Base-by-base conservation (phyloP, 225 moss, liverwort and hornwort genomes). In the Marchantia polymorpha region DNA sequence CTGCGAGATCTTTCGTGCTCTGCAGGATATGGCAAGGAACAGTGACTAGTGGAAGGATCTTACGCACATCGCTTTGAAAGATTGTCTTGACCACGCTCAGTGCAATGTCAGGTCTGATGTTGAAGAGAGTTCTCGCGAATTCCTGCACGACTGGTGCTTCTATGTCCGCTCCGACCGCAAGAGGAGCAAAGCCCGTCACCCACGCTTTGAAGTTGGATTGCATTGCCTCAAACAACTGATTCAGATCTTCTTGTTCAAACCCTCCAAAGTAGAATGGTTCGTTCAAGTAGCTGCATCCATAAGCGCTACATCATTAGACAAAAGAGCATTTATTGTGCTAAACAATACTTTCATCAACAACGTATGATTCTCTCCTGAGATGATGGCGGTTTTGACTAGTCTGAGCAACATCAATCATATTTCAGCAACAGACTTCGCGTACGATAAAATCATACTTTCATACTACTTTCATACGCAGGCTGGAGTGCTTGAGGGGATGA, bases 131-230 rank as follows among this genome's bases (percentile, higher is more conserved):
- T 30, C 77, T 72, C 6, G 80, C 52, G 58, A 89, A 89, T 64
- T 89, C 89, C 73, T 89, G 83, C 6, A 89, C 86, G n/a, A 77
- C 82, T 19, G 77, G 76, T 14, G 83, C n/a, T 25, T 86, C 84
- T 0, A 86, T 55, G 77, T 86, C 82, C 4, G 86, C 82, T 47
- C 89, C 89, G 1, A 86, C 80, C 15, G 83, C 84, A 61, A 86
- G 31, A 0, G 89, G 84, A 20, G 80, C 89, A 55, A 89, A 89
- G 53, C 83, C 85, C 8, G 83, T 66, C 11, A 82, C 86, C 89
- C 89, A 89, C 3, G 89, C 83, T 52, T 80, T 84, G 82, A 83
- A 89, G 64, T 89, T 89, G 56, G 82, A 84, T 72, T 89, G 86
- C 73, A 89, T 80, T 13, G 83, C 86, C 64, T 81, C 84, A 48